Base-by-base conservation (phyloP, 2,329 filamentous ascomycete species). In the Neopestalotiopsis rosae region DNA sequence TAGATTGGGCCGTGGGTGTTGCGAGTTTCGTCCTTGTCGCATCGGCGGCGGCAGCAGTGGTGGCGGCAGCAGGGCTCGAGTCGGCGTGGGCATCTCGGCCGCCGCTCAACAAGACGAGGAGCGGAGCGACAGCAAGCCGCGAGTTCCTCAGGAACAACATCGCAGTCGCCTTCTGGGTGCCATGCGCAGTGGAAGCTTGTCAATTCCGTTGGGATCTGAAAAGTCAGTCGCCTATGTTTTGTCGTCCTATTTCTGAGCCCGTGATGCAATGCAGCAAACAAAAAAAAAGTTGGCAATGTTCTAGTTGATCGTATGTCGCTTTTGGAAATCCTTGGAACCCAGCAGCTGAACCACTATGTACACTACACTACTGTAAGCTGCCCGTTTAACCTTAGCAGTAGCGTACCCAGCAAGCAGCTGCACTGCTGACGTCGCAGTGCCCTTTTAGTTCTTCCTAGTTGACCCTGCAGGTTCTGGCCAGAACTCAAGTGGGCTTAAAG, bases 1-100 rank as follows among this genome's bases (percentile, higher is more conserved):
- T 78, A 9, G 80, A 77, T 40, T 80, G 79, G 5, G 75, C 68
- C 4, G 72, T 62, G 42, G 42, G 61, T 30, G 67, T 40, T 13
- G 57, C 32, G 13, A 40, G 4, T 24, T 38, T 67, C 42, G 66
- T 30, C 28, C 20, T 62, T 32, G 57, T 67, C 24, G 66, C 58
- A 67, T 67, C 66, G 56, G 32, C 24, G 57, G 20, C 28, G 20
- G 56, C 28, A 10, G 56, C 34, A 6, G 66, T n/a, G 40, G 20
- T 17, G n/a, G 34, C 13, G 3, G 65, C 1, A n/a, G 65, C 14
- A 7, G 17, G 24, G 20, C 24, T 45, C 49, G 52, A 38, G 42
- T 67, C 65, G 56, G 52, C 34, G n/a, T 66, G 64, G 24, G 57
- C 57, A 59, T 14, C 57, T 59, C 14, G 9, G 20, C 57, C 57